phyloP scores from a whole-genome alignment of 192 early-diverging fungal genomes.

The Coemansia sp. region DNA sequence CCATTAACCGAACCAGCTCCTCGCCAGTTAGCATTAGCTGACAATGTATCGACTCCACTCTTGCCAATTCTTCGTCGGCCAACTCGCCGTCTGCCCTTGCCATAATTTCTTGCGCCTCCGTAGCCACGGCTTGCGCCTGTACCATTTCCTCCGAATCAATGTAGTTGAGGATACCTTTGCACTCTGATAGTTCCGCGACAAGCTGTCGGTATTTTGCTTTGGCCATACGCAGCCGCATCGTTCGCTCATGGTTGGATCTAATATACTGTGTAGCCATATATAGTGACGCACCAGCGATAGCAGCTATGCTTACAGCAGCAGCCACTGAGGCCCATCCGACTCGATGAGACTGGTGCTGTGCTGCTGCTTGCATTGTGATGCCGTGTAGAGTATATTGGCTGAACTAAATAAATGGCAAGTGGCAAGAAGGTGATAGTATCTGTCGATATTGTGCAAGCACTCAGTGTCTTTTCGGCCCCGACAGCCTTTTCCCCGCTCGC shows the following conservation, averaged over 20 bases:
- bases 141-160: conserved; percentile 24
- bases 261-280: conserved; percentile 18
- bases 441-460: too few species aligned
- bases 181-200: conserved; percentile 27
- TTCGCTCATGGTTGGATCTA: conserved; percentile 18
- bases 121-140: conserved; percentile 9
- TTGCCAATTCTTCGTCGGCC: background rate
- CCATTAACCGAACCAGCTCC: conserved; percentile 36
- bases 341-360: background rate
- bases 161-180: conserved; percentile 28
- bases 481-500: too few species aligned
- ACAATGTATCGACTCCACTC: background rate
- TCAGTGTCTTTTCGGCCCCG: too few species aligned
- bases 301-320: conserved; percentile 6
- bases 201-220: conserved; percentile 24
- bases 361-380: background rate
- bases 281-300: conserved; percentile 17
- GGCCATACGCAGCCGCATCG: conserved; percentile 23
- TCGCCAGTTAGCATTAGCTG: conserved; percentile 25
- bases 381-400: too few species aligned
- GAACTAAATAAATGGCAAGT: too few species aligned
- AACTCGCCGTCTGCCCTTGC: background rate
- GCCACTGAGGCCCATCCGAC: conserved; percentile 4
- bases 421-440: too few species aligned
- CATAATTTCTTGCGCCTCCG: background rate